These are phyloP conservation scores for Aspergillus panamensis DNA, from an alignment of 495 filamentous ascomycete genomes.

Conservation along the genomic window DNA sequence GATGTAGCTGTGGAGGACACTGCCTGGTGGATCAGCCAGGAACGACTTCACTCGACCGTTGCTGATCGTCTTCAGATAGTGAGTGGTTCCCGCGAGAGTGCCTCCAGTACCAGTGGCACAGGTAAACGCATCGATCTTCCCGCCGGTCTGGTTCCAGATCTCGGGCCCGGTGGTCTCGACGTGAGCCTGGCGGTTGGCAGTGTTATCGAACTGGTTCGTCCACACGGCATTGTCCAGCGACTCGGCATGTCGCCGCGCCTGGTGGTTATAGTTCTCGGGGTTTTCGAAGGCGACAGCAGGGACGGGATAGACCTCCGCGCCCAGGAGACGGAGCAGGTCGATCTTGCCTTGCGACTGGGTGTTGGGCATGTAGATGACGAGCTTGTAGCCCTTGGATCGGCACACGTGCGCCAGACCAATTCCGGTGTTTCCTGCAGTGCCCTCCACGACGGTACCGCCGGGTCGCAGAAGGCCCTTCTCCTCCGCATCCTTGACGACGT, in stretches of 20 bases:
- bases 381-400: conserved; percentile 84
- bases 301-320: conserved; percentile 97
- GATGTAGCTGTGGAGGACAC: conserved; percentile 89
- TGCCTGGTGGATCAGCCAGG: conserved; percentile 90
- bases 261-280: conserved; percentile 96
- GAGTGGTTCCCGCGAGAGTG: conserved; percentile 83
- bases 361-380: conserved; percentile 99
- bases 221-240: conserved; percentile 84
- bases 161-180: conserved; percentile 96
- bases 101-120: conserved; percentile 93
- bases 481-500: conserved; percentile 91
- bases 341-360: conserved; percentile 98
- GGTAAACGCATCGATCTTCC: conserved; percentile 88
- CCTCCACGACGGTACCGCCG: conserved; percentile 93
- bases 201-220: conserved; percentile 99
- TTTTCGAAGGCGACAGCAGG: conserved; percentile 96
- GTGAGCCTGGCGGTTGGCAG: conserved; percentile 87
- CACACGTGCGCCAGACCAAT: conserved; percentile 98
- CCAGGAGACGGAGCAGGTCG: conserved; percentile 84
- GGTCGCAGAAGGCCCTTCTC: conserved; percentile 74
- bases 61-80: conserved; percentile 83
- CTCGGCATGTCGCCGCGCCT: conserved; percentile 86
- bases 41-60: conserved; percentile 80
- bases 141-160: conserved; percentile 90
- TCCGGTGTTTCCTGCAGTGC: conserved; percentile 95